Conservation (phyloP, 1,284 basidiomycete species). For the Malassezia caprae region DNA sequence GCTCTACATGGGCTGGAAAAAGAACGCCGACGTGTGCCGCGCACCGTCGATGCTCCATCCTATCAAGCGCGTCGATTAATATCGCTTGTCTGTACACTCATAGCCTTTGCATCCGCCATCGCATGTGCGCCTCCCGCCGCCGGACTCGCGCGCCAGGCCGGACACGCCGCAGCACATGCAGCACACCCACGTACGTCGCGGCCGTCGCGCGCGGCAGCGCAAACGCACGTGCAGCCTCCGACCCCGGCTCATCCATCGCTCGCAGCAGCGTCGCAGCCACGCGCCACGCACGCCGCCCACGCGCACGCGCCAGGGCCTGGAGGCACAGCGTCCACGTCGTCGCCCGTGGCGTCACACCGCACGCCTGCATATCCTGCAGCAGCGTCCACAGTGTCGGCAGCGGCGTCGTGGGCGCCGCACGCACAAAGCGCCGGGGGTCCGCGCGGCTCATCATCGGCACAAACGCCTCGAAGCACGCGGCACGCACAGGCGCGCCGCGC, state of each 20-base stretch:
- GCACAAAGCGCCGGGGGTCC: conserved; percentile 4
- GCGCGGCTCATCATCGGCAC: conserved; percentile 9
- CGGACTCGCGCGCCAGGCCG: neutral
- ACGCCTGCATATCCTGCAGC: conserved; percentile 8
- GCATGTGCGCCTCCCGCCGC: neutral
- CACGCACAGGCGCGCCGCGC: neutral
- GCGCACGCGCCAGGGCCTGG: conserved; percentile 15
- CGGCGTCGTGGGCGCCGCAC: neutral
- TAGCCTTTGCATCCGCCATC: neutral
- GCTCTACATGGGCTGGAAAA: conserved; percentile 47
- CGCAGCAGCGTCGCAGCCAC: neutral
- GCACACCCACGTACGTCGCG: conserved; percentile 6
- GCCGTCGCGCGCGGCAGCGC: conserved; percentile 2
- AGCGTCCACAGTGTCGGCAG: conserved; percentile 9
- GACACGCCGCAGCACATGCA: conserved; percentile 10
- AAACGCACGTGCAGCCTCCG: neutral
- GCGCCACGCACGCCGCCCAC: conserved; percentile 6
- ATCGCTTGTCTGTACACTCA: neutral
- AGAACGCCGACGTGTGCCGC: conserved; percentile 41
- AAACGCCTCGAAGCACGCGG: conserved; percentile 12
- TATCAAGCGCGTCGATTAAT: conserved; percentile 38
- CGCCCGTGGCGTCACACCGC: neutral
- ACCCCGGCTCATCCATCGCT: neutral
- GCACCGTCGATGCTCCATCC: conserved; percentile 45
- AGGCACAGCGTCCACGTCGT: conserved; percentile 14